A percentile compares a stretch with the other conserved stretches of the same genome.
These are phyloP conservation scores for Wickerhamiella parazyma DNA, from an alignment of 805 yeast species.

Conservation along the genomic window DNA sequence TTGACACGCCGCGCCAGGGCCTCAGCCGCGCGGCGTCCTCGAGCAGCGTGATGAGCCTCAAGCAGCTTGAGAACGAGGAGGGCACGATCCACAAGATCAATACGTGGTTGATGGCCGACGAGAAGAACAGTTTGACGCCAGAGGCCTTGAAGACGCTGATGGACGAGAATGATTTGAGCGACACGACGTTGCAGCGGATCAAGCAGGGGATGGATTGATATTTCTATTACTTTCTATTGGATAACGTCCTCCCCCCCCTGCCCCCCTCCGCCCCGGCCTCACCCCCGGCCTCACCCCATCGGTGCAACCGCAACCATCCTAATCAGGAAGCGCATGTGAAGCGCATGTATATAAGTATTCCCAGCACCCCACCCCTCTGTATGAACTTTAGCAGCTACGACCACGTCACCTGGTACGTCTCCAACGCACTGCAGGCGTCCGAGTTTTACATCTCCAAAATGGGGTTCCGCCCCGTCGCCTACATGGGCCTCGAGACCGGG, in stretches of 20 bases:
- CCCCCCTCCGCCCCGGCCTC: too few species aligned
- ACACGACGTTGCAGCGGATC: conserved; percentile 4
- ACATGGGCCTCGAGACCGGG: conserved; percentile 56
- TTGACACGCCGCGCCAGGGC: conserved; percentile 18
- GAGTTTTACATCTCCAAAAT: conserved; percentile 37
- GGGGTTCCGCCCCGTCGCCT: conserved; percentile 55
- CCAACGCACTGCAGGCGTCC: conserved; percentile 59
- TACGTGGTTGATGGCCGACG: conserved; percentile 35
- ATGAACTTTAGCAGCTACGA: conserved; percentile 34
- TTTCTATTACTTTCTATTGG: too few species aligned
- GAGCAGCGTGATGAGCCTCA: conserved; percentile 26
- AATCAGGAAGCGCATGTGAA: background rate
- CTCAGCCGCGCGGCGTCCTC: conserved; percentile 20
- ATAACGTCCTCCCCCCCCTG: too few species aligned
- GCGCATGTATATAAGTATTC: background rate
- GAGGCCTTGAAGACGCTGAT: background rate
- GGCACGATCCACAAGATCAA: conserved; percentile 88
- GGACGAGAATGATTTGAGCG: conserved; percentile 1
- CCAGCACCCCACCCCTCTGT: background rate
- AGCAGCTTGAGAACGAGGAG: conserved; percentile 75
- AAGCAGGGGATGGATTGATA: too few species aligned
- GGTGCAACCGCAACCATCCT: background rate
- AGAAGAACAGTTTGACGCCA: background rate
- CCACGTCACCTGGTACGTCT: conserved; percentile 55
- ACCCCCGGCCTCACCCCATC: too few species aligned